Conservation (phyloP, 1,284 basidiomycete genomes). For the Cystobasidium slooffiae region DNA sequence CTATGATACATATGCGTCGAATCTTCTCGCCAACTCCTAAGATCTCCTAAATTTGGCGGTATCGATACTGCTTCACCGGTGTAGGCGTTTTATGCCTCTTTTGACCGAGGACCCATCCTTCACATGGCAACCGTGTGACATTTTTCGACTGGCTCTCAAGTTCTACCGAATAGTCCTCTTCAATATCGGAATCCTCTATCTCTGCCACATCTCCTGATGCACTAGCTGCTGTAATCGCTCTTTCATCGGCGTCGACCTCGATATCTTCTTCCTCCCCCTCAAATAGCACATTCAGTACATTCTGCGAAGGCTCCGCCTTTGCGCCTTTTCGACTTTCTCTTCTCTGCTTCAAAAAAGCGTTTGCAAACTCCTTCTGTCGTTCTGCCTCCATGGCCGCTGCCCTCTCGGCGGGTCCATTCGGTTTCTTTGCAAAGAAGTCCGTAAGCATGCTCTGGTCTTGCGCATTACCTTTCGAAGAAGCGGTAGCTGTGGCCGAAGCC, state of each 20-base stretch:
- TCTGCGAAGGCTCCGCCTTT: too few relatives aligned
- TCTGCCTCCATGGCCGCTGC: background rate
- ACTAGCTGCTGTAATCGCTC: too few relatives aligned
- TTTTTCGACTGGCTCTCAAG: background rate
- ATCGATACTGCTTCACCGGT: slow-evolving; percentile 35
- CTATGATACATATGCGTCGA: slow-evolving; percentile 2
- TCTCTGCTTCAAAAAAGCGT: slow-evolving; percentile 3
- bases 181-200: slow-evolving; percentile 14
- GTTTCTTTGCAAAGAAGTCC: slow-evolving; percentile 23
- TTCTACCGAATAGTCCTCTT: background rate
- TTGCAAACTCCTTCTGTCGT: slow-evolving; percentile 4
- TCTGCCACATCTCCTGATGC: background rate
- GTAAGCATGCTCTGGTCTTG: slow-evolving; percentile 20
- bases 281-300: slow-evolving; percentile 3
- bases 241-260: slow-evolving; percentile 9
- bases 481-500: background rate
- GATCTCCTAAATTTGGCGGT: background rate
- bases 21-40: background rate
- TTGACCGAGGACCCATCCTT: slow-evolving; percentile 32
- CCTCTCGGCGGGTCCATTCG: slow-evolving; percentile 18
- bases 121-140: slow-evolving; percentile 8
- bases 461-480: background rate
- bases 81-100: slow-evolving; percentile 23
- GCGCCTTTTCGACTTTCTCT: slow-evolving; percentile 15
- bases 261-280: slow-evolving; percentile 12